phyloP scores from a whole-genome alignment of 2,329 filamentous ascomycete genomes.

The Arthrocladium fulminans region DNA sequence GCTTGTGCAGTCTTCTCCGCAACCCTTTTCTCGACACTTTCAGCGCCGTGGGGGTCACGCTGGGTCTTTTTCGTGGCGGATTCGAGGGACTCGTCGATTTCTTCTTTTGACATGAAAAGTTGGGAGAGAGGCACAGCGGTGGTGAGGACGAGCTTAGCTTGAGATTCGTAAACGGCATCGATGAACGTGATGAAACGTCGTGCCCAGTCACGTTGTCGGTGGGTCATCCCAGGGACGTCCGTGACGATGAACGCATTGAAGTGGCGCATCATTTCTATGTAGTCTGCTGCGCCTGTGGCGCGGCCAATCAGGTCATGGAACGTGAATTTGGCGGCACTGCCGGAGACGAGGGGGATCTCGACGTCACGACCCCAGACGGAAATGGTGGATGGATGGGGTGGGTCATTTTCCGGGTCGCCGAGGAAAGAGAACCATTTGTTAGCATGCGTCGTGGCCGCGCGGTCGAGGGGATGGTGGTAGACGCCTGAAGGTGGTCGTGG shows the following conservation, averaged over 20 bases:
- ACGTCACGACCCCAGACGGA: slow-evolving; percentile 90
- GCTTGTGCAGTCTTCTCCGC: slow-evolving; percentile 34
- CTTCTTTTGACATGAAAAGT: slow-evolving; percentile 69
- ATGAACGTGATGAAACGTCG: slow-evolving; percentile 95
- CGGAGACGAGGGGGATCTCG: slow-evolving; percentile 75
- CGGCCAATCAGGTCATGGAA: slow-evolving; percentile 86
- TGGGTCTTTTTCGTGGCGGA: slow-evolving; percentile 26
- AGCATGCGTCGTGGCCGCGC: slow-evolving; percentile 67
- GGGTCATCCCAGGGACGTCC: slow-evolving; percentile 84
- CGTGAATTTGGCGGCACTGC: slow-evolving; percentile 78
- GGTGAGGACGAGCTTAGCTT: slow-evolving; percentile 92
- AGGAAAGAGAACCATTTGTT: slow-evolving; percentile 95
- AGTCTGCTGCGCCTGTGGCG: slow-evolving; percentile 88
- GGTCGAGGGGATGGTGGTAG: slow-evolving; percentile 81
- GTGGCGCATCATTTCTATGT: slow-evolving; percentile 77
- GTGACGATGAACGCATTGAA: slow-evolving; percentile 93
- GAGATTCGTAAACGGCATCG: slow-evolving; percentile 84
- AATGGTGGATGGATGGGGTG: slow-evolving; percentile 70
- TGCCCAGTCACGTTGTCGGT: slow-evolving; percentile 75
- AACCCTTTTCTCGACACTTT: slow-evolving; percentile 24
- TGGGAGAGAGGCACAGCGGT: slow-evolving; percentile 75
- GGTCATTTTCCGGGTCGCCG: slow-evolving; percentile 67
- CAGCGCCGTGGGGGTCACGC: slow-evolving; percentile 11
- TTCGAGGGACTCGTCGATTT: slow-evolving; percentile 53
- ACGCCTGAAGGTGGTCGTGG: slow-evolving; percentile 86